Conservation (phyloP, 2,329 filamentous ascomycete species). For the Aspergillus fructus region DNA sequence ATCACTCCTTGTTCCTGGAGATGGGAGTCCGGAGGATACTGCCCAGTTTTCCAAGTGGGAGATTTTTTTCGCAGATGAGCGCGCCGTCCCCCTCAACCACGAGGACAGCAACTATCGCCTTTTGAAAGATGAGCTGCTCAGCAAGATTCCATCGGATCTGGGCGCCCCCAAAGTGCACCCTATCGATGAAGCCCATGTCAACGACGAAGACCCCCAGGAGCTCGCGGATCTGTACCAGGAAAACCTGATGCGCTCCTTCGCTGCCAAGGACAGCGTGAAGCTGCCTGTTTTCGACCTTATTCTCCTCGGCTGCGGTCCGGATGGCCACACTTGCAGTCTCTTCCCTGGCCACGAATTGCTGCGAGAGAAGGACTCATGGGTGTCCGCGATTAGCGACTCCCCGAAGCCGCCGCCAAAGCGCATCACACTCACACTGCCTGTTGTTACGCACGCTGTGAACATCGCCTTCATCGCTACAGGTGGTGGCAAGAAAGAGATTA, state of each 20-base stretch:
- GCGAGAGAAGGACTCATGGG: constrained; percentile 86
- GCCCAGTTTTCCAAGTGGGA: constrained; percentile 87
- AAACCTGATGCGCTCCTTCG: constrained; percentile 79
- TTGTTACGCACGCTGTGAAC: constrained; percentile 80
- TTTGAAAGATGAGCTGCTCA: constrained; percentile 80
- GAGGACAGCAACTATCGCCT: constrained; percentile 92
- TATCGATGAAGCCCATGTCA: constrained; percentile 66
- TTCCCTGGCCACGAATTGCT: constrained; percentile 89
- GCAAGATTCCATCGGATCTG: constrained; percentile 73
- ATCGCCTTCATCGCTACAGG: constrained; percentile 93
- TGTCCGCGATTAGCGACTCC: constrained; percentile 85
- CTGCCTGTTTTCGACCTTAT: constrained; percentile 93
- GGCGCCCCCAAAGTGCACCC: constrained; percentile 72
- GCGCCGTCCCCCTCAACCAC: constrained; percentile 87
- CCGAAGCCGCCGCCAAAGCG: constrained; percentile 90
- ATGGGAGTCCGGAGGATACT: constrained; percentile 56
- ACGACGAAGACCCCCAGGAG: constrained; percentile 85
- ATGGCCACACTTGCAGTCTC: constrained; percentile 94
- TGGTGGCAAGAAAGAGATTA: constrained; percentile 80
- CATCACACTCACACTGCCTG: constrained; percentile 89
- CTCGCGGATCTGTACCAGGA: constrained; percentile 93
- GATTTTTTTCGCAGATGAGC: constrained; percentile 98
- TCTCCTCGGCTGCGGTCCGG: constrained; percentile 88
- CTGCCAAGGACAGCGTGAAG: constrained; percentile 88
- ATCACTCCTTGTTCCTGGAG: constrained; percentile 66